A percentile compares a stretch with the other conserved stretches of the same genome.
These are phyloP conservation scores for Cucurbita maxima DNA, from an alignment of 306 rosid species.

Conservation along the genomic window DNA sequence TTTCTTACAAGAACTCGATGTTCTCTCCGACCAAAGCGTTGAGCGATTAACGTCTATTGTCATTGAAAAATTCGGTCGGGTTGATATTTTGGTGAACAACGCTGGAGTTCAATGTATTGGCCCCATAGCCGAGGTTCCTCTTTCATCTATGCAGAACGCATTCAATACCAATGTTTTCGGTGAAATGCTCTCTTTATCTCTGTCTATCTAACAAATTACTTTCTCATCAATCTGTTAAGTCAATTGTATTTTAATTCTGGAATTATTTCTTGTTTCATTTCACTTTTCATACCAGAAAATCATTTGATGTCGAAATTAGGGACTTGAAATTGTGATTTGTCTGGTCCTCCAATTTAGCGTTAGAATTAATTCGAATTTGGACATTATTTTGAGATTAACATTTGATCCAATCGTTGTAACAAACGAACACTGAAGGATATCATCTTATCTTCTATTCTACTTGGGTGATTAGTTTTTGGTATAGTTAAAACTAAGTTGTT, in stretches of 20 bases:
- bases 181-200: background rate
- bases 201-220: background rate
- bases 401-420: background rate
- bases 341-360: background rate
- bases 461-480: background rate
- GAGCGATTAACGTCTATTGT: constrained; percentile 24
- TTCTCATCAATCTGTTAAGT: background rate
- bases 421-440: background rate
- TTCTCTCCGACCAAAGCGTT: constrained; percentile 58
- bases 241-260: background rate
- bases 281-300: background rate
- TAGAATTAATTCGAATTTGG: background rate
- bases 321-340: background rate
- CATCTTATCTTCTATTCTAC: background rate
- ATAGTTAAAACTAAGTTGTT: background rate
- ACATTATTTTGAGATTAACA: background rate
- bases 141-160: constrained; percentile 35
- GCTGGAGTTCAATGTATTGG: constrained; percentile 75
- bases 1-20: constrained; percentile 54
- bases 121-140: constrained; percentile 65
- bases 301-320: background rate
- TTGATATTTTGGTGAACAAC: constrained; percentile 69
- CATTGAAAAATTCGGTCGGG: constrained; percentile 30
- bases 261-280: background rate
- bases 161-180: constrained; percentile 70